A percentile compares a stretch with the other conserved stretches of the same genome.
These are phyloP conservation scores for Chrysanthemum makinoi DNA, from an alignment of 129 eudicot genomes.

Conservation along the genomic window DNA sequence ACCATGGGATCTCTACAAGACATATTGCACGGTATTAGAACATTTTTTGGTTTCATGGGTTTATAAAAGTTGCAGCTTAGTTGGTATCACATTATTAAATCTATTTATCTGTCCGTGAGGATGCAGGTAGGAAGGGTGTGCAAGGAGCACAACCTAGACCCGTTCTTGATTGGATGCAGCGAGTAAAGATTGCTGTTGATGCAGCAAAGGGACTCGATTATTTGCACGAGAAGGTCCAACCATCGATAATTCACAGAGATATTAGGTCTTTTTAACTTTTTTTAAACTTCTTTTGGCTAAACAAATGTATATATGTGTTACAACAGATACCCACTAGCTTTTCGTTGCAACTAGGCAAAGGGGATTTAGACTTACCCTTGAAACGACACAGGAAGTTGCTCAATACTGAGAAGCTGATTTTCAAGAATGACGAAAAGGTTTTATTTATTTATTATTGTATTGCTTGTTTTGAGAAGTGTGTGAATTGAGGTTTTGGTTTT, in stretches of 20 bases:
- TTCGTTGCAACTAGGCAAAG: no score
- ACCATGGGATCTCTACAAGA: constrained; percentile 89
- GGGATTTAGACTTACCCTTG: no score
- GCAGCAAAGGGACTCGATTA: constrained; percentile 95
- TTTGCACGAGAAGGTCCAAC: constrained; percentile 87
- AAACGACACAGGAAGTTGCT: no score
- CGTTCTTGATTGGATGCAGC: constrained; percentile 89
- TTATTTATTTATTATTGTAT: no score
- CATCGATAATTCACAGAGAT: constrained; percentile 42
- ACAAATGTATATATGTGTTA: no score
- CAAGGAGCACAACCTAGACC: constrained; percentile 99
- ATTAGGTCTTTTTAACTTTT: no score
- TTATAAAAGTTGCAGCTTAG: constrained; percentile 8
- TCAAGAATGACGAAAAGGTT: no score
- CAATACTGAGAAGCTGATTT: no score
- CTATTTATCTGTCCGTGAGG: background rate
- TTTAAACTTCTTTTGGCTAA: no score
- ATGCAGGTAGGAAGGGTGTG: constrained; percentile 88
- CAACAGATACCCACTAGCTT: no score
- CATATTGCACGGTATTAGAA: constrained; percentile 57
- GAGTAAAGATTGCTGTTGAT: constrained; percentile 89
- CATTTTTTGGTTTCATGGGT: background rate
- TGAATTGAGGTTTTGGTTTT: no score
- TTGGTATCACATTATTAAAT: background rate
- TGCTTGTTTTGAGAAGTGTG: no score